A percentile compares a stretch with the other conserved stretches of the same genome.
phyloP scores from a whole-genome alignment of 1,284 basidiomycete species.

The Leccinum subfulvum region DNA sequence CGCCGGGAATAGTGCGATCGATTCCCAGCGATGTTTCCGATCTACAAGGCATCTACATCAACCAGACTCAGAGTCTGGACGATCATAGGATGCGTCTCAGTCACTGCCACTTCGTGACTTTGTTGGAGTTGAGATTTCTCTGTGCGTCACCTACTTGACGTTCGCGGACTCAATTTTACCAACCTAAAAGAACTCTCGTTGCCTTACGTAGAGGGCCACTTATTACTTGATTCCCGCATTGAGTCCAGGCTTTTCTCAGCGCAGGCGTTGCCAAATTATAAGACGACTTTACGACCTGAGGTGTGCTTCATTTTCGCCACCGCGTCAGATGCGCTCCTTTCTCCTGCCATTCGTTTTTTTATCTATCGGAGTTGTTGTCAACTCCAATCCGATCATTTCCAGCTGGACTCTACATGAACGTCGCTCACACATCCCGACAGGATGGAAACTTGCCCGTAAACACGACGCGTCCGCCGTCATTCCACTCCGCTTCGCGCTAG shows the following conservation, averaged over 20 bases:
- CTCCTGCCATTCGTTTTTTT: slow-evolving; percentile 25
- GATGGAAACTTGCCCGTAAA: slow-evolving; percentile 35
- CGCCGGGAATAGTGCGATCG: too few relatives aligned
- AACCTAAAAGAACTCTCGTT: neutral
- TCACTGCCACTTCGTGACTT: neutral
- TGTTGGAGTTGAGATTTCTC: neutral
- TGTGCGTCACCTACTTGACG: too few relatives aligned
- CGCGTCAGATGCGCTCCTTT: slow-evolving; percentile 22
- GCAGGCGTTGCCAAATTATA: neutral
- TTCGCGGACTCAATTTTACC: neutral
- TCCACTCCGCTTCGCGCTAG: slow-evolving; percentile 45
- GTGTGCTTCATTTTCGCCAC: neutral
- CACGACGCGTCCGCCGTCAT: slow-evolving; percentile 31
- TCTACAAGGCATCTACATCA: neutral
- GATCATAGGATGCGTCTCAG: neutral
- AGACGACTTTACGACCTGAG: neutral
- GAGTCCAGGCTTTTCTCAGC: too few relatives aligned
- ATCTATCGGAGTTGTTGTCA: slow-evolving; percentile 19
- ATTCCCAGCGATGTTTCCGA: too few relatives aligned
- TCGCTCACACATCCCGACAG: slow-evolving; percentile 33
- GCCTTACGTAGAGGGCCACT: neutral
- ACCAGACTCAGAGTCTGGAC: too few relatives aligned
- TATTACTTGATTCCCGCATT: neutral
- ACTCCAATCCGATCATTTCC: slow-evolving; percentile 17
- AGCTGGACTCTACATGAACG: slow-evolving; percentile 32